A percentile compares a stretch with the other conserved stretches of the same genome.
Evolutionary conservation across 2,329 filamentous ascomycete species (phyloP).

Genomic region (Aspergillus pseudoterreus): DNA sequence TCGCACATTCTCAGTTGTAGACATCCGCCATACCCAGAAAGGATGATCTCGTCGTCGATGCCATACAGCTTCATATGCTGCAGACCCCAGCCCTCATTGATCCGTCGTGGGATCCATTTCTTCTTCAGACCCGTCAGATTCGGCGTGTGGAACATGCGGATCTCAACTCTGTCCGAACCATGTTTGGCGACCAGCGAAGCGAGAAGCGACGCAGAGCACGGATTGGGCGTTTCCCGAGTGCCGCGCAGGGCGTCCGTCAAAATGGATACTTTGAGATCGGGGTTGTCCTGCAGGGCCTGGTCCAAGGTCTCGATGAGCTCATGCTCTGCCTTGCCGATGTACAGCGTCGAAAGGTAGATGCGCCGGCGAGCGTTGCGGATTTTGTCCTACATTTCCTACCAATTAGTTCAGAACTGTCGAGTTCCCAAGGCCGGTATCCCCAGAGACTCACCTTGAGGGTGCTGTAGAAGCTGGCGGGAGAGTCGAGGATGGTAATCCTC

Average conservation of each 20-base stretch:
- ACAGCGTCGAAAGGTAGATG: slow-evolving; percentile 92
- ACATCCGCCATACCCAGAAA: slow-evolving; percentile 65
- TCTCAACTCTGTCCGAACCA: slow-evolving; percentile 76
- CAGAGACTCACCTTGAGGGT: slow-evolving; percentile 68
- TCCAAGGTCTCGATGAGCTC: slow-evolving; percentile 80
- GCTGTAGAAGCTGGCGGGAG: slow-evolving; percentile 85
- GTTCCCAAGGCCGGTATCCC: background rate
- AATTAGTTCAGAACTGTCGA: slow-evolving; percentile 1
- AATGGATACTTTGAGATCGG: slow-evolving; percentile 76
- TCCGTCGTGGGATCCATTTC: slow-evolving; percentile 75
- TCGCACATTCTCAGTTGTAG: background rate
- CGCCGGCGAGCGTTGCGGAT: slow-evolving; percentile 73
- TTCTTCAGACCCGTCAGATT: slow-evolving; percentile 87
- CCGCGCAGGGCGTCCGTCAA: slow-evolving; percentile 88
- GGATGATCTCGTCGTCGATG: slow-evolving; percentile 88
- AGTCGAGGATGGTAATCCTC: slow-evolving; percentile 72
- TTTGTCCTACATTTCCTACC: slow-evolving; percentile 56
- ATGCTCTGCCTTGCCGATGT: slow-evolving; percentile 89
- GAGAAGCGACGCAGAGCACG: slow-evolving; percentile 84
- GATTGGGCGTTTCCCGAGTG: slow-evolving; percentile 80
- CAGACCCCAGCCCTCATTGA: slow-evolving; percentile 97
- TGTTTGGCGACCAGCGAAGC: slow-evolving; percentile 81
- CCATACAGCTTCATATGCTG: slow-evolving; percentile 99
- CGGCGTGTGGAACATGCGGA: slow-evolving; percentile 97
- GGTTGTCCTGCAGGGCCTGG: slow-evolving; percentile 69